Conservation (phyloP, 345 rosid species). For the Camelina neglecta region DNA sequence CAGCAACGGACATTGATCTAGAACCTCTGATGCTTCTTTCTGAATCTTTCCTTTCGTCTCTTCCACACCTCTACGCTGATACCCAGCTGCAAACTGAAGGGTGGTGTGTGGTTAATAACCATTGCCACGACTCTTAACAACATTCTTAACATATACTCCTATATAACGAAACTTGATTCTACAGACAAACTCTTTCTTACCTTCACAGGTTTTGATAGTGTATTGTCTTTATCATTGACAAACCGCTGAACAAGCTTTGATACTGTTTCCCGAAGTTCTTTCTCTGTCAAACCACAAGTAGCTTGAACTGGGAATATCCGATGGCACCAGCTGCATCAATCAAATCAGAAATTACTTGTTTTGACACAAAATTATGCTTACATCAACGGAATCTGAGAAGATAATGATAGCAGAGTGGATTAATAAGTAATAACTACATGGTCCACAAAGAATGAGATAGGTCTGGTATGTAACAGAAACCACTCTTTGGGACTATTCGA, state of each 20-base stretch:
- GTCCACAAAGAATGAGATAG: background rate
- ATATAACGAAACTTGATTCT: background rate
- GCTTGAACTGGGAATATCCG: slow-evolving; percentile 93
- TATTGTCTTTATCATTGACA: slow-evolving; percentile 55
- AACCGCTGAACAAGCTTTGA: slow-evolving; percentile 72
- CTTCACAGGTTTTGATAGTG: slow-evolving; percentile 63
- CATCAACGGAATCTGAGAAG: slow-evolving; percentile 15
- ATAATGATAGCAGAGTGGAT: slow-evolving; percentile 8
- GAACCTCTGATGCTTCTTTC: slow-evolving; percentile 49
- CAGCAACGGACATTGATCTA: slow-evolving; percentile 55
- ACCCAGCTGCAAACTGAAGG: slow-evolving; percentile 87
- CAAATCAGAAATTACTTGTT: slow-evolving; percentile 30
- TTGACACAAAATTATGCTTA: slow-evolving; percentile 1
- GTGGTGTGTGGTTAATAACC: background rate
- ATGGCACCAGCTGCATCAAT: slow-evolving; percentile 87
- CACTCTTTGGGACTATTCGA: slow-evolving; percentile 1
- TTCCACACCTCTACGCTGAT: slow-evolving; percentile 83
- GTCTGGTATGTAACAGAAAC: slow-evolving; percentile 16
- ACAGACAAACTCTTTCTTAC: slow-evolving; percentile 42
- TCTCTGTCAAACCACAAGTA: slow-evolving; percentile 79
- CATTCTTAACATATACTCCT: background rate
- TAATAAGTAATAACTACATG: background rate
- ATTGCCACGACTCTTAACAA: slow-evolving; percentile 2
- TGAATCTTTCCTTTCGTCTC: slow-evolving; percentile 54
- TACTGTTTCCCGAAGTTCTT: slow-evolving; percentile 66